Evolutionary conservation across 176 grass and related monocot genomes (phyloP), one percentile per base, ranked within the genome.

Genomic region (Otatea glauca): DNA sequence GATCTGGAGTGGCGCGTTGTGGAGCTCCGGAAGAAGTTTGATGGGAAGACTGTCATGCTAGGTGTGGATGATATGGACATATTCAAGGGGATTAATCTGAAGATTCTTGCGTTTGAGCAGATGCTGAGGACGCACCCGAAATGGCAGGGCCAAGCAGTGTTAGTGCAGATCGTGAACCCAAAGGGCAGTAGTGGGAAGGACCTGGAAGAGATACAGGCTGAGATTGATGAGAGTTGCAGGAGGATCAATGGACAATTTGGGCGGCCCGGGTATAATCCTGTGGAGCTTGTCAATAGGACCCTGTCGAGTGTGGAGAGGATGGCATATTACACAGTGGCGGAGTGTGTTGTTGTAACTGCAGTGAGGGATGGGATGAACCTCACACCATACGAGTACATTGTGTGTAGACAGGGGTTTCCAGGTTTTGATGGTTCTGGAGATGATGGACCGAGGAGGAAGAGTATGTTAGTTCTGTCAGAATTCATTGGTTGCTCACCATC

Each of bases 341-440:
- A 91, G 49, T 91, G 90, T 71, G 86, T 88, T 0, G 67, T 85
- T 55, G 90, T 91, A 59, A 85, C 90, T 9, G 90, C 90, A 20
- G 66, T 91, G 47, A 87, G 85, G 70, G 85, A 87, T 75, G 85
- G 85, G 18, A 87, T 87, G 85, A 87, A 87, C 69, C 71, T 91
- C 45, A 88, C 90, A 27, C 90, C 90, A n/a, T 91, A 91, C 16
- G 90, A 91, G 60, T 91, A 91, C 73, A 88, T 91, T 60, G 77
- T 91, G 39, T 91, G 82, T 45, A 88, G 90, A 65, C 82, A 91
- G 65, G 90, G 90, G 20, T 76, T 88, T 64, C 67, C 77, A 41
- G 29, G 63, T 70, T 82, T 76, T 20, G 61, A 75, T 5, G 78
- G 67, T 74, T 82, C 82, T 7, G 58, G 15, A 2, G 41, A 47